phyloP scores from a whole-genome alignment of 768 basidiomycete species.

The Galerina marginata region DNA sequence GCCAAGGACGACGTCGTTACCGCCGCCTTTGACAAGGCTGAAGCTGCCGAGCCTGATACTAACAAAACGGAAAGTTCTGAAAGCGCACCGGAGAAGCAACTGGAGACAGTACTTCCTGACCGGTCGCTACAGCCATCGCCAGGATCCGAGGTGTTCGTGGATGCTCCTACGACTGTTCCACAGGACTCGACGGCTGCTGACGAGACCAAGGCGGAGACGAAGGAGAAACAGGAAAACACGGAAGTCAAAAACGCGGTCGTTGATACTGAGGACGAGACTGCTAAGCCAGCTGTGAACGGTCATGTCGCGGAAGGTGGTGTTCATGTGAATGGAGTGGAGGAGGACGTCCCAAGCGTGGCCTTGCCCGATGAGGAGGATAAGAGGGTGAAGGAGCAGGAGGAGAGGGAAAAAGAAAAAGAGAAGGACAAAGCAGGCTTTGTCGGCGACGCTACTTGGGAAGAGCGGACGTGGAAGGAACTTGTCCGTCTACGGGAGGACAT shows the following conservation, averaged over 20 bases:
- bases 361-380: neutral
- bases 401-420: constrained; percentile 19
- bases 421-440: constrained; percentile 49
- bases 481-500: constrained; percentile 77
- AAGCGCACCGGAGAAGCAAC: too few species aligned
- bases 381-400: constrained; percentile 9
- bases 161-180: constrained; percentile 15
- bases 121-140: constrained; percentile 10
- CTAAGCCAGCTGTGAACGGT: neutral
- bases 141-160: constrained; percentile 22
- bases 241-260: too few species aligned
- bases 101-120: neutral
- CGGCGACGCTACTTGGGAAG: constrained; percentile 81
- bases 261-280: neutral
- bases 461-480: constrained; percentile 83
- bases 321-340: neutral
- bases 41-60: neutral
- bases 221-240: constrained; percentile 1
- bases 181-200: neutral
- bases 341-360: neutral
- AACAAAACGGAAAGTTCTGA: neutral
- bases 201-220: neutral
- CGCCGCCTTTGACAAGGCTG: too few species aligned
- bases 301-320: too few species aligned
- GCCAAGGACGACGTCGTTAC: too few species aligned